phyloP scores from a whole-genome alignment of 306 rosid genomes.

The Lathyrus aphaca region DNA sequence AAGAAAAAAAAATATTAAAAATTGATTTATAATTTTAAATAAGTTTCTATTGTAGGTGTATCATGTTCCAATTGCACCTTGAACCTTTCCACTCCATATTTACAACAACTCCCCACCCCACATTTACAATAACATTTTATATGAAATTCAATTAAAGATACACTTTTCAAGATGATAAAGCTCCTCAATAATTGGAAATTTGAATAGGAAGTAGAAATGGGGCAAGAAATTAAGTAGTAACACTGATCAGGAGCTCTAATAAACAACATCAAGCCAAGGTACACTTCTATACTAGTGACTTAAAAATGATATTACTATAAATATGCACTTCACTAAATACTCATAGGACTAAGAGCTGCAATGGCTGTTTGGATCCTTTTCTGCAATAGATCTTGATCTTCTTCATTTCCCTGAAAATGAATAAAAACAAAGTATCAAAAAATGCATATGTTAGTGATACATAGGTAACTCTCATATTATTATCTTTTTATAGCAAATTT shows the following conservation, averaged over 20 bases:
- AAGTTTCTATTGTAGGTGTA: too few species aligned
- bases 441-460: background rate
- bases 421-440: conserved; percentile 20
- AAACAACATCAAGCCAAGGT: conserved; percentile 18
- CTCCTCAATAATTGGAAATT: background rate
- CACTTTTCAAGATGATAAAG: conserved; percentile 18
- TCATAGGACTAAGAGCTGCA: conserved; percentile 79
- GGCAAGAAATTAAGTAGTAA: background rate
- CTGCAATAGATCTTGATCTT: conserved; percentile 72
- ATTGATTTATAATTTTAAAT: background rate
- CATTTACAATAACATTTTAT: too few species aligned
- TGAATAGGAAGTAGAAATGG: background rate
- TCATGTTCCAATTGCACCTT: too few species aligned
- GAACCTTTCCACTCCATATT: too few species aligned
- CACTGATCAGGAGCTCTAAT: background rate
- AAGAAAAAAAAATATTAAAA: too few species aligned
- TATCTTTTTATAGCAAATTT: background rate
- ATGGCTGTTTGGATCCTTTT: conserved; percentile 70
- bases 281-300: background rate
- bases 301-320: background rate
- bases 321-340: conserved; percentile 48
- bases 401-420: conserved; percentile 75
- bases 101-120: too few species aligned
- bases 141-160: too few species aligned
- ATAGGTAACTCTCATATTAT: background rate